These are phyloP conservation scores for Juncus inflexus DNA, from an alignment of 176 grass and related monocot species.

Conservation along the genomic window DNA sequence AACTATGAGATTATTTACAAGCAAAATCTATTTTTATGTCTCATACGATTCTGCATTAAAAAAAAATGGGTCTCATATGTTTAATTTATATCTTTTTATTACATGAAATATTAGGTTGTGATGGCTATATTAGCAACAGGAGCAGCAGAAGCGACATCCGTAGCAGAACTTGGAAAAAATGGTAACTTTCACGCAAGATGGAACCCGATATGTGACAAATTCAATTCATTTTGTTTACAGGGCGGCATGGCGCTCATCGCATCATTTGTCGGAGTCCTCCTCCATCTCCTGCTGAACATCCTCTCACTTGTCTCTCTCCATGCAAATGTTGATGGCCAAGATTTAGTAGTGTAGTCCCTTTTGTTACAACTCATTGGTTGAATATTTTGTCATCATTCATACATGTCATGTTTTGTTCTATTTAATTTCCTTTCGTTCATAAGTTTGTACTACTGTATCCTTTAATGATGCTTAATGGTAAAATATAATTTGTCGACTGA, in stretches of 20 bases:
- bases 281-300: conserved; percentile 47
- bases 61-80: not conserved
- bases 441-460: too few relatives aligned
- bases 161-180: conserved; percentile 70
- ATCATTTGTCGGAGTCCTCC: conserved; percentile 43
- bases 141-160: conserved; percentile 43
- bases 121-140: conserved; percentile 52
- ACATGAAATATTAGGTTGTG: conserved; percentile 44
- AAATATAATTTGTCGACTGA: too few relatives aligned
- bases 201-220: conserved; percentile 78
- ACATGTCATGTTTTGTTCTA: conserved; percentile 21
- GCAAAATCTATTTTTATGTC: too few relatives aligned
- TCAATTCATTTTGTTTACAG: conserved; percentile 64
- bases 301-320: conserved; percentile 26
- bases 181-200: conserved; percentile 77
- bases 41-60: too few relatives aligned
- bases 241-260: conserved; percentile 43
- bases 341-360: conserved; percentile 23
- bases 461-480: too few relatives aligned
- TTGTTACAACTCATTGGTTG: too few relatives aligned
- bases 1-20: too few relatives aligned
- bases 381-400: conserved; percentile 5
- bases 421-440: conserved; percentile 9
- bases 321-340: conserved; percentile 23
- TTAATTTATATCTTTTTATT: not conserved